Evolutionary conservation across 2,329 filamentous ascomycete species (phyloP), one percentile per base, ranked within the genome.

Genomic region (Paraphaeosphaeria minitans): DNA sequence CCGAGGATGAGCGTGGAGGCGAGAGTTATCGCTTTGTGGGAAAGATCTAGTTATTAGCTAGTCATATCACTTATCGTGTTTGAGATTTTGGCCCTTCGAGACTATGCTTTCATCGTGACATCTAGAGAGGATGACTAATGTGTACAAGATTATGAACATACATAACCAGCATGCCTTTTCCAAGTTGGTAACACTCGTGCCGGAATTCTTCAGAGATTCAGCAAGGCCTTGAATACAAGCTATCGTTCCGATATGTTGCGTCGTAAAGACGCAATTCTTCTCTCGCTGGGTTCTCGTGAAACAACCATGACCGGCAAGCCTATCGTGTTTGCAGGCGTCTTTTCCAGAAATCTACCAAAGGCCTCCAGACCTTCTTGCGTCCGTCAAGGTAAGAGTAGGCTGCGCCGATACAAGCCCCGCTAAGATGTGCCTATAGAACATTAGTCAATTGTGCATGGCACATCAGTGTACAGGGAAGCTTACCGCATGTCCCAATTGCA

Each of bases 401-500:
- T 4, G 73, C 60, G 4, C 74, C 74, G 4, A 75, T 45, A 8
- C 68, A 47, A 14, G 69, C 67, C 14, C 74, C 74, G 21, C 64
- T 65, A 6, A 76, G 61, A 64, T 76, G 74, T 19, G 74, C 74
- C 74, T 76, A 21, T 9, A 19, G 7, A 13, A 14, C 10, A 39
- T 74, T 54, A 74, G 66, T 43, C 3, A 9, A 45, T 14, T n/a
- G 37, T 9, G 29, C 16, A 31, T 31, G 29, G 29, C 19, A 31
- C 10, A 9, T 12, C 43, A 35, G 14, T 35, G 3, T 19, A 13
- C 33, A 3, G 9, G 21, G 10, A 31, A 72, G 29, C 74, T 64
- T 65, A 75, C 74, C n/a, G 69, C 74, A 49, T 76, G 74, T 7
- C 73, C 74, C 37, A 73, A 65, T 33, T 69, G 71, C 12, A 74